Percentiles rank a stretch among this genome's conserved stretches.
These are phyloP conservation scores for Yamadazyma triangularis DNA, from an alignment of 1,139 yeast genomes.

Conservation along the genomic window DNA sequence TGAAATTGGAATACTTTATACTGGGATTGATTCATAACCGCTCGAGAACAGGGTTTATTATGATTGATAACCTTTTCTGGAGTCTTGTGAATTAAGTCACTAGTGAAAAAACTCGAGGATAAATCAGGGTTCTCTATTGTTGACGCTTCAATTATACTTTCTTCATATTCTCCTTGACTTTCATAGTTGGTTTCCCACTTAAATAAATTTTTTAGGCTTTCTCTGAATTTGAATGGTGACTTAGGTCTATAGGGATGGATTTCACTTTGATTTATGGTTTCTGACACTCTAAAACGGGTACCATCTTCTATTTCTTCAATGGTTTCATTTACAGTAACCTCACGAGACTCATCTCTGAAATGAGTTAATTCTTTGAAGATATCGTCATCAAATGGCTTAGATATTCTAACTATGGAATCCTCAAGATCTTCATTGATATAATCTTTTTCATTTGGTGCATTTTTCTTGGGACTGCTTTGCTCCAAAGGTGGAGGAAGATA, in stretches of 20 bases:
- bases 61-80: neutral
- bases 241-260: no score
- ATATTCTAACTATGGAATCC: conserved; percentile 6
- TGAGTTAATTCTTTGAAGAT: neutral
- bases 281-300: neutral
- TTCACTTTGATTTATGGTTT: neutral
- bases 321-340: neutral
- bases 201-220: conserved; percentile 12
- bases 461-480: conserved; percentile 9
- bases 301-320: neutral
- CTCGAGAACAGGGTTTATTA: conserved; percentile 15
- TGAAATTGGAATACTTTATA: conserved; percentile 10
- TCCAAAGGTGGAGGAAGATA: no score
- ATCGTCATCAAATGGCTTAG: neutral
- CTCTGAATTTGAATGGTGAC: conserved; percentile 17
- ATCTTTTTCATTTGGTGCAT: conserved; percentile 5
- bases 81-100: no score
- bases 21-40: conserved; percentile 12
- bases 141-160: neutral
- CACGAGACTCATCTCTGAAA: neutral
- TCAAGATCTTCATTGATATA: conserved; percentile 9
- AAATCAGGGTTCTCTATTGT: no score
- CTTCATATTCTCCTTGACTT: conserved; percentile 1
- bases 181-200: conserved; percentile 8
- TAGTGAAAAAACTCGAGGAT: no score